These are phyloP conservation scores for Aspergillus carlsbadensis DNA, from an alignment of 495 filamentous ascomycete species.

Conservation along the genomic window DNA sequence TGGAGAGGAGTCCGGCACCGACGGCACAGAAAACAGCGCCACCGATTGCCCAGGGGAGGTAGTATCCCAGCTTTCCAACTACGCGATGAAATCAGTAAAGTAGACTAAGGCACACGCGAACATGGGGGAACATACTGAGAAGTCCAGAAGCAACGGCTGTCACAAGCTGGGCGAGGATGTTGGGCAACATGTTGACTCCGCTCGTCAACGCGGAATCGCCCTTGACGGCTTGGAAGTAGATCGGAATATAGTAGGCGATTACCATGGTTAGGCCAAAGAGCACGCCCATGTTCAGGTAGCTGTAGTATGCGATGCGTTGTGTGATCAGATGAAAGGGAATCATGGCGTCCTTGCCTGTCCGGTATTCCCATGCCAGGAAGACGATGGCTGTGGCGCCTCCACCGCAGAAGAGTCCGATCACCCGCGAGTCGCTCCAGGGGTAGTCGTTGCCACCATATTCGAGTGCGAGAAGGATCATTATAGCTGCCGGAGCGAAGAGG, in stretches of 20 bases:
- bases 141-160: conserved; percentile 45
- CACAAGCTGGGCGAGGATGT: conserved; percentile 50
- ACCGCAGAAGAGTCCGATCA: conserved; percentile 4
- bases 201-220: conserved; percentile 29
- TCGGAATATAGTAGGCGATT: conserved; percentile 31
- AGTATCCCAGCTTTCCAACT: conserved; percentile 43
- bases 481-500: conserved; percentile 42
- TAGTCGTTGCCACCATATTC: conserved; percentile 41
- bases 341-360: background rate
- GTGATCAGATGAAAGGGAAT: conserved; percentile 17
- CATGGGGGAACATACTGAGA: conserved; percentile 25
- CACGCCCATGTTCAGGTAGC: conserved; percentile 15
- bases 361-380: conserved; percentile 2
- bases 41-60: conserved; percentile 40
- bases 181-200: conserved; percentile 40
- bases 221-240: conserved; percentile 43
- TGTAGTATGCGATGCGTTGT: conserved; percentile 31
- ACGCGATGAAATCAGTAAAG: background rate
- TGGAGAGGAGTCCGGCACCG: conserved; percentile 48
- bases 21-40: conserved; percentile 27
- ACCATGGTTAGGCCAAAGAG: conserved; percentile 16
- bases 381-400: background rate
- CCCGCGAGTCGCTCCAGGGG: conserved; percentile 6
- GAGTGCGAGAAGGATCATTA: conserved; percentile 52
- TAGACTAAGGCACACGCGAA: background rate